Evolutionary conservation across 2,329 filamentous ascomycete genomes (phyloP).

Genomic region (Exophiala aquamarina): DNA sequence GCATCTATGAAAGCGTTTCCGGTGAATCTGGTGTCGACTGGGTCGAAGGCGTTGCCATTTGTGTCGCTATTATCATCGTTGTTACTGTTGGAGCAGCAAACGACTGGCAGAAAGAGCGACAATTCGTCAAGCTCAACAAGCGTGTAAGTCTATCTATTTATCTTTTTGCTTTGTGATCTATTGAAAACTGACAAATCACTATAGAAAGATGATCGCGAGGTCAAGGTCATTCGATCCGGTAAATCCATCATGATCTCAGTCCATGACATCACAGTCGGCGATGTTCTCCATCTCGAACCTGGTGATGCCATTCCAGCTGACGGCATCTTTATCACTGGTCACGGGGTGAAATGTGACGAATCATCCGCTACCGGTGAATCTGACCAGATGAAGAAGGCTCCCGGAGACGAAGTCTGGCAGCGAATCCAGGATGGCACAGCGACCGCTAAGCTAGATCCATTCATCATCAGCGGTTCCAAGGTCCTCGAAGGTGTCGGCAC

Average conservation of each 20-base stretch:
- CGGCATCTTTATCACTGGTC: conserved; percentile 66
- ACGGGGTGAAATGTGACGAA: conserved; percentile 70
- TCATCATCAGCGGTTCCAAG: conserved; percentile 78
- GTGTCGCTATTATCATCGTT: conserved; percentile 64
- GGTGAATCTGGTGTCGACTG: conserved; percentile 56
- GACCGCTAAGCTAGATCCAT: conserved; percentile 62
- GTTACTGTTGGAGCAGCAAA: conserved; percentile 64
- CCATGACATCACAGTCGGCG: conserved; percentile 67
- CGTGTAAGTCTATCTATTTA: conserved; percentile 34
- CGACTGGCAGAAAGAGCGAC: conserved; percentile 68
- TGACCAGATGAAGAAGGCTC: conserved; percentile 67
- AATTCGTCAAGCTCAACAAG: conserved; percentile 63
- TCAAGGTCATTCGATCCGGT: conserved; percentile 67
- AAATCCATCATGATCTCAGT: conserved; percentile 64
- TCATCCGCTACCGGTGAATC: conserved; percentile 74
- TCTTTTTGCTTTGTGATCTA: too few species aligned
- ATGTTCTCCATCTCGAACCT: conserved; percentile 67
- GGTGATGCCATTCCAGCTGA: conserved; percentile 71
- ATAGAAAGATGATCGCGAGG: conserved; percentile 61
- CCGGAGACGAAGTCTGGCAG: conserved; percentile 59
- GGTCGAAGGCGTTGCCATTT: conserved; percentile 68
- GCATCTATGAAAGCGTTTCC: conserved; percentile 66
- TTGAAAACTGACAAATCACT: neutral
- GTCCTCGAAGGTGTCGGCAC: conserved; percentile 76
- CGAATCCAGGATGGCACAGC: conserved; percentile 54